Evolutionary conservation across 495 filamentous ascomycete species (phyloP).

Genomic region (Aspergillus incahuasiensis): DNA sequence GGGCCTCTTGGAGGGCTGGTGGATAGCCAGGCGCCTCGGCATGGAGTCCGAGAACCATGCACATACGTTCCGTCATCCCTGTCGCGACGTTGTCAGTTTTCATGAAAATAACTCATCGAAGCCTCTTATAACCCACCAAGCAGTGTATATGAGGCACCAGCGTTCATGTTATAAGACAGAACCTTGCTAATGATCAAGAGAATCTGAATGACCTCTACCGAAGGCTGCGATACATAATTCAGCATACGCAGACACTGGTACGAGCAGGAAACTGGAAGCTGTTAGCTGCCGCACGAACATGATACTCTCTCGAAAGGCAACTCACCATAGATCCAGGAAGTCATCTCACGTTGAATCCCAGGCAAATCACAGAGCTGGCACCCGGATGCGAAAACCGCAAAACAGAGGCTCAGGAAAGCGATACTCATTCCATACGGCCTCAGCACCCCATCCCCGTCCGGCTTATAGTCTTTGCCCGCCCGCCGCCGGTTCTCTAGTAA

Average conservation of each 20-base stretch:
- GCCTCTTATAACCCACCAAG: constrained; percentile 39
- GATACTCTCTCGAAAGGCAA: neutral
- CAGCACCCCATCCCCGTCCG: constrained; percentile 33
- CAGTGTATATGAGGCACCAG: constrained; percentile 56
- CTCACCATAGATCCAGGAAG: constrained; percentile 57
- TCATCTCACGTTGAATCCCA: constrained; percentile 51
- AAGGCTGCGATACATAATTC: constrained; percentile 56
- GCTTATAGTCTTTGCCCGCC: constrained; percentile 41
- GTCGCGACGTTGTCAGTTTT: constrained; percentile 6
- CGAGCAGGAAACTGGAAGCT: constrained; percentile 51
- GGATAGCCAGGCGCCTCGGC: constrained; percentile 45
- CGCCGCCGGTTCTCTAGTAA: constrained; percentile 62
- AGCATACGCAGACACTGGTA: constrained; percentile 59
- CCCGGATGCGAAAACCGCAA: constrained; percentile 75
- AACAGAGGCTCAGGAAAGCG: constrained; percentile 47
- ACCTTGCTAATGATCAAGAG: constrained; percentile 57
- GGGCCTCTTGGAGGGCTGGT: constrained; percentile 28
- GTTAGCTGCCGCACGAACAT: constrained; percentile 5
- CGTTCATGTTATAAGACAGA: constrained; percentile 61
- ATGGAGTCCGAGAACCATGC: constrained; percentile 56
- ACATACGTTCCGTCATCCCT: constrained; percentile 57
- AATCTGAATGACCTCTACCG: constrained; percentile 53
- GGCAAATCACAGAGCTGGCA: constrained; percentile 71
- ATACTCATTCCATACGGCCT: constrained; percentile 43
- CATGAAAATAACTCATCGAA: neutral